Evolutionary conservation across 2,329 filamentous ascomycete species (phyloP), one percentile per base, ranked within the genome.

Genomic region (Pyrenophora seminiperda): DNA sequence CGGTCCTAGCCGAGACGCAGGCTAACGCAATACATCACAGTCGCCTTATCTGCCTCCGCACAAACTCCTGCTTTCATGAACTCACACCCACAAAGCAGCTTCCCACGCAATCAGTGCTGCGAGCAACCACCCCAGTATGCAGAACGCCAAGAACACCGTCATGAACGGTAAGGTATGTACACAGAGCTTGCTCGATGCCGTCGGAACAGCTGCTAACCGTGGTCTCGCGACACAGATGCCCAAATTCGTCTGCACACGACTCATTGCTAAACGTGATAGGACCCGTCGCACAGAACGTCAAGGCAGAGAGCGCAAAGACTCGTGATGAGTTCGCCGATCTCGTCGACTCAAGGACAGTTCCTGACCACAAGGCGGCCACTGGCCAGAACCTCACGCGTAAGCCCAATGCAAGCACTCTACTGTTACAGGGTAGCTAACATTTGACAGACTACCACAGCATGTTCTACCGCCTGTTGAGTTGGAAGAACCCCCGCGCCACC

Each of bases 391-490:
- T 87, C 70, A 87, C 84, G 47, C 82, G 80, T 82, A 77, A 49
- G 80, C 71, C 53, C 30, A 41, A 18, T 22, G 19, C 17, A 20
- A 18, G 27, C 27, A 14, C 7, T 33, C 1, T 17, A 3, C 33
- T 29, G 7, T 11, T 3, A 27, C 24, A 5, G 13, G 14, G 15
- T 18, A 17, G 49, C 66, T 70, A 40, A 70, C 45, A 32, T 19
- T n/a, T 5, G 27, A 10, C 46, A 82, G 79, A 84, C 73, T 87
- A 86, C 73, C 84, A 87, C 72, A 86, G 83, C 61, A 76, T 85
- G 75, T 81, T 87, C 74, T 86, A 87, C 73, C 83, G 81, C 61
- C 77, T 87, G 39, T 70, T 87, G 63, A 86, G 83, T 76, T 87
- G 84, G 84, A 82, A 85, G 73, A 84, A 85, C 74, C 83, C 84